Evolutionary conservation across 1,284 basidiomycete species (phyloP), one percentile per base, ranked within the genome.

Genomic region (Ustilago tritici): DNA sequence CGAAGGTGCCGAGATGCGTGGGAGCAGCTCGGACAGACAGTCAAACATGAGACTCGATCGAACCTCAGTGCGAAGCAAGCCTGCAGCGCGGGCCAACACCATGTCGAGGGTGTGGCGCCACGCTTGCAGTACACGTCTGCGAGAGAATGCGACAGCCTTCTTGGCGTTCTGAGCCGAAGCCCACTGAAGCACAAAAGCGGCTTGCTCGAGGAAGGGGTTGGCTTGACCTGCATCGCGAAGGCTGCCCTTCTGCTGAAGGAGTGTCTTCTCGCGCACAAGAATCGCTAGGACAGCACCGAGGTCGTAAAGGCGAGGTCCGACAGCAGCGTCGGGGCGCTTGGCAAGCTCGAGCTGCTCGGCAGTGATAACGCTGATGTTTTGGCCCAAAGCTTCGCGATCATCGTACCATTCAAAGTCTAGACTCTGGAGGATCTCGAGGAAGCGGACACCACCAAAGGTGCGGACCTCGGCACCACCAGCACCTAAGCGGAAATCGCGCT

Each of bases 401-500:
- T 98, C 95, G 19, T 89, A 89, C 94, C 95, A 98, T 69, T 93
- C 91, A 80, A 97, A 92, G 84, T 92, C 91, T 73, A 98, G 88
- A 0, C 93, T 93, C 81, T 93, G 92, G 47, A 97, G 89, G 57
- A 95, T 90, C 85, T 95, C 94, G 79, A 97, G 92, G 84, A 98
- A 91, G 84, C 95, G 94, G 0, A 92, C 92, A 59, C 92, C 88
- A 67, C 92, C 92, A 40, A 79, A 70, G 1, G 56, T 58, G 57
- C 72, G 68, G 14, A 64, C 52, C 56, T 69, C 68, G 35, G 60
- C 68, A 10, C 71, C 72, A 14, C 65, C 63, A 17, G 61, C 70
- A 19, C 75, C 75, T 15, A 76, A 65, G 14, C 76, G 66, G 61
- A 78, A 78, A 11, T 72, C 70, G 34, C 65, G 71, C 34, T 71